phyloP scores from a whole-genome alignment of 2,329 filamentous ascomycete species.

The Claviceps digitariae region DNA sequence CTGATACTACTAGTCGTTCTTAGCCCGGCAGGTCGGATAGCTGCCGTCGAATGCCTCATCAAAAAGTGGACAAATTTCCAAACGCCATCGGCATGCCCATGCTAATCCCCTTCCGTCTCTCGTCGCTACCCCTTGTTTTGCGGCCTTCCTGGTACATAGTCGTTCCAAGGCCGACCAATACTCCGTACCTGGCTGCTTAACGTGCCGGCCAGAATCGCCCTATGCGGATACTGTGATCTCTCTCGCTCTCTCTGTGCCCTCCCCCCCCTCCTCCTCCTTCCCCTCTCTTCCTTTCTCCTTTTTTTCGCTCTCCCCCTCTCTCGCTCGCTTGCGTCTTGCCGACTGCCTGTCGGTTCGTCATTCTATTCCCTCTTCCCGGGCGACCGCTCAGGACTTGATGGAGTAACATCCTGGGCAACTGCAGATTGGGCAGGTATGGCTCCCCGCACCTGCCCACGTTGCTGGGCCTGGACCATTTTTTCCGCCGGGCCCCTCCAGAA shows the following conservation, averaged over 20 bases:
- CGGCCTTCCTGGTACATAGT: neutral
- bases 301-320: neutral
- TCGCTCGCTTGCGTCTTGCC: neutral
- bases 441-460: conserved; percentile 2
- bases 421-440: conserved; percentile 3
- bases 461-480: neutral
- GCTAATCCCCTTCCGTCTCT: neutral
- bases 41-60: neutral
- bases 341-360: neutral
- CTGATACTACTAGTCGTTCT: neutral
- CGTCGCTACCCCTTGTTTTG: neutral
- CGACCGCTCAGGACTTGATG: neutral
- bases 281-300: neutral
- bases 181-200: neutral
- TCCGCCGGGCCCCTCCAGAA: neutral
- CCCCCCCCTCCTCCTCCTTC: neutral
- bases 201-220: neutral
- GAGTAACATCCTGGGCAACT: neutral
- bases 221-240: neutral
- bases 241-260: too few relatives aligned
- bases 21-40: neutral
- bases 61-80: neutral
- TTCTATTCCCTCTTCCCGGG: neutral
- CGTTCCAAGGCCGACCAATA: neutral
- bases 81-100: conserved; percentile 2